Evolutionary conservation across 306 rosid species (phyloP).

Genomic region (Elaeagnus macrophylla): DNA sequence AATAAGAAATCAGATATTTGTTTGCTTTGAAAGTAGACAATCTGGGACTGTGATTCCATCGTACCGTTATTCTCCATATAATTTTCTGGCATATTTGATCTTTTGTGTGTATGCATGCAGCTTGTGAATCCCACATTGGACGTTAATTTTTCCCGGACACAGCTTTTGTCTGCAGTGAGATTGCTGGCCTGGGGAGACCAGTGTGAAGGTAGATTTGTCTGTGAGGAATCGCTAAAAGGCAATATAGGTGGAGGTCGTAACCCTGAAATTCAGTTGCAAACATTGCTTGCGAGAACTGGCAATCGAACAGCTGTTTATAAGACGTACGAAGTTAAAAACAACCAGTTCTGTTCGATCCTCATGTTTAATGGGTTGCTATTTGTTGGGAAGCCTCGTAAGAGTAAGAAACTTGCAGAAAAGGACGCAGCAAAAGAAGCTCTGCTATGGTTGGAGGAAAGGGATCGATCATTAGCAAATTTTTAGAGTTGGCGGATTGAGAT

Average conservation of each 20-base stretch:
- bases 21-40: too few relatives aligned
- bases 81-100: too few relatives aligned
- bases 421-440: constrained; percentile 87
- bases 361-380: constrained; percentile 77
- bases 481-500: too few relatives aligned
- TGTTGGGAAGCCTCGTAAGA: constrained; percentile 53
- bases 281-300: constrained; percentile 67
- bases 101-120: constrained; percentile 27
- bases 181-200: constrained; percentile 78
- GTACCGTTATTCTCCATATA: too few relatives aligned
- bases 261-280: constrained; percentile 58
- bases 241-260: constrained; percentile 33
- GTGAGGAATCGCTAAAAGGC: constrained; percentile 42
- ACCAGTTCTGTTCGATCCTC: constrained; percentile 71
- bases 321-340: constrained; percentile 55
- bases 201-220: constrained; percentile 77
- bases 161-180: constrained; percentile 72
- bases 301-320: constrained; percentile 72
- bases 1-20: too few relatives aligned
- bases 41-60: too few relatives aligned
- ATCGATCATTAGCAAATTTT: constrained; percentile 31
- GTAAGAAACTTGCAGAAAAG: constrained; percentile 79
- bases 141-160: constrained; percentile 32
- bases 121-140: constrained; percentile 70
- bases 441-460: constrained; percentile 64